A percentile compares a stretch with the other conserved stretches of the same genome.
phyloP scores from a whole-genome alignment of 495 filamentous ascomycete genomes.

The Cercophora samala region DNA sequence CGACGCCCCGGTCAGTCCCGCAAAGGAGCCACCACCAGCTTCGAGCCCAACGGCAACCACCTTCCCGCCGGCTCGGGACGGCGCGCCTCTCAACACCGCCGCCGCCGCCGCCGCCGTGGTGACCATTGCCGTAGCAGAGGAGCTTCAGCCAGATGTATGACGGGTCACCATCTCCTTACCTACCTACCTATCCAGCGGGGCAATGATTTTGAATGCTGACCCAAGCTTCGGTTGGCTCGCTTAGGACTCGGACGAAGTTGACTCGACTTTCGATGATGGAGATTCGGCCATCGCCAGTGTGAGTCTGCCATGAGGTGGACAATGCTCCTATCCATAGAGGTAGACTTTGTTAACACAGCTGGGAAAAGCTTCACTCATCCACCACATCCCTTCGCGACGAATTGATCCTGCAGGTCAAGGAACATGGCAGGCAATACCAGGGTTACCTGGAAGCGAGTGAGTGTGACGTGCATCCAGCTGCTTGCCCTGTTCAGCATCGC shows the following conservation, averaged over 20 bases:
- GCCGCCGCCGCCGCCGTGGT: neutral
- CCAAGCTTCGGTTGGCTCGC: neutral
- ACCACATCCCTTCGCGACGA: slow-evolving; percentile 16
- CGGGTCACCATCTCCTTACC: too few species aligned
- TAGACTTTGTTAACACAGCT: neutral
- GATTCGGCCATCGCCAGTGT: slow-evolving; percentile 11
- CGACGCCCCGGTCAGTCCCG: neutral
- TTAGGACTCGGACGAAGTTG: slow-evolving; percentile 1
- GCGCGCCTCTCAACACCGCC: neutral
- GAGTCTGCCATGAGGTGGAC: neutral
- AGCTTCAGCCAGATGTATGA: neutral
- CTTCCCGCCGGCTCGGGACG: slow-evolving; percentile 1
- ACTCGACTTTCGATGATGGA: slow-evolving; percentile 7
- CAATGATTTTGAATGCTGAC: neutral
- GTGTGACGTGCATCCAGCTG: neutral
- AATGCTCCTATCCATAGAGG: too few species aligned
- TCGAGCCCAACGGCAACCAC: neutral
- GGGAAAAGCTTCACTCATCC: slow-evolving; percentile 14
- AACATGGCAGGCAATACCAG: slow-evolving; percentile 17
- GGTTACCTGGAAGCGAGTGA: slow-evolving; percentile 18
- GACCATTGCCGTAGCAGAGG: neutral
- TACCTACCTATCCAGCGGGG: too few species aligned
- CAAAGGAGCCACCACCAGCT: neutral
- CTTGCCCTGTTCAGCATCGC: too few species aligned
- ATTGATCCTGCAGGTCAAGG: slow-evolving; percentile 14